A percentile compares a stretch with the other conserved stretches of the same genome.
These are phyloP conservation scores for Mycothermus thermophilus DNA, from an alignment of 495 filamentous ascomycete genomes.

Conservation along the genomic window DNA sequence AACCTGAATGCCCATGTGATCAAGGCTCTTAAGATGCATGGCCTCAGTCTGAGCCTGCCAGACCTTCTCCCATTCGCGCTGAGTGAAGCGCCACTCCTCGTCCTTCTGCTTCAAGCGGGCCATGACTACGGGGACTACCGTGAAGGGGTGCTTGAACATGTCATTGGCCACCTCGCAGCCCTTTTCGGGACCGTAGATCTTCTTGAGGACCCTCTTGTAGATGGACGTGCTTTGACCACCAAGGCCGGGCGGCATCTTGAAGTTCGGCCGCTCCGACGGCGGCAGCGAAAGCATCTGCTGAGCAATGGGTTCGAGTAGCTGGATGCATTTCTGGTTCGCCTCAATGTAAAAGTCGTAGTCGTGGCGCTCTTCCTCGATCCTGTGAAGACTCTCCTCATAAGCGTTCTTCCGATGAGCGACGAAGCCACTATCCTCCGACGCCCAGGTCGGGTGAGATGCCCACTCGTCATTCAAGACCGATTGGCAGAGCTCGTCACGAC, in stretches of 20 bases:
- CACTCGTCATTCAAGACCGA: constrained; percentile 92
- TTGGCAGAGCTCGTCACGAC: constrained; percentile 84
- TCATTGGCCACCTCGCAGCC: constrained; percentile 70
- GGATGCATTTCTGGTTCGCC: constrained; percentile 80
- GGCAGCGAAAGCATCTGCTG: constrained; percentile 70
- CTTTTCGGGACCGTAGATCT: constrained; percentile 83
- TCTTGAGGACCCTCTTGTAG: constrained; percentile 92
- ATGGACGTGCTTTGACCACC: constrained; percentile 92
- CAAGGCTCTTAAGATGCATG: constrained; percentile 88
- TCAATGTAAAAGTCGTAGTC: constrained; percentile 99
- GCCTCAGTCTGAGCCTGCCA: constrained; percentile 89
- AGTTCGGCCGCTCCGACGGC: constrained; percentile 52
- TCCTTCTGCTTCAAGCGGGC: constrained; percentile 81
- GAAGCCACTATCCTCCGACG: constrained; percentile 95
- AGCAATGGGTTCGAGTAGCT: constrained; percentile 85
- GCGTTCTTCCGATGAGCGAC: constrained; percentile 94
- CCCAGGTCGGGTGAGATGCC: constrained; percentile 98
- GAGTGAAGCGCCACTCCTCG: constrained; percentile 91
- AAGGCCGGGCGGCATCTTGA: constrained; percentile 65
- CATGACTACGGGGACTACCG: constrained; percentile 74
- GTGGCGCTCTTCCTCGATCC: constrained; percentile 95
- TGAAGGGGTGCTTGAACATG: constrained; percentile 66
- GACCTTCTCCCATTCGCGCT: constrained; percentile 97
- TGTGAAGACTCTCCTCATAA: constrained; percentile 82
- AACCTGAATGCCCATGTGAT: constrained; percentile 82